Conservation (phyloP, 352 stramenopile species). For the Globisporangium parvum region DNA sequence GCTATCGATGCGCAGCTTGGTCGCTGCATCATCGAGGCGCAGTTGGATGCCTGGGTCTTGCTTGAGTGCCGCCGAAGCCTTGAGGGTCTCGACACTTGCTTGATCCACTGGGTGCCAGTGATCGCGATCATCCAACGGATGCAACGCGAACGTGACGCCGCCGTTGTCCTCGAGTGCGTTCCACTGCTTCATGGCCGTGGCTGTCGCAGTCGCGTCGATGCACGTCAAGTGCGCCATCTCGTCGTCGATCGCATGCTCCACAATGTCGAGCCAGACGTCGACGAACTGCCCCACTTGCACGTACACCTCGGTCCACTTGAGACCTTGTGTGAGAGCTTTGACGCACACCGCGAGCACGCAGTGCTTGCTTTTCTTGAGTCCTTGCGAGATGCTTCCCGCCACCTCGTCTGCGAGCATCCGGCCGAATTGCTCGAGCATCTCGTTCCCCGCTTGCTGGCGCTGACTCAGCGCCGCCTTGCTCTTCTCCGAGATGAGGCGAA, state of each 20-base stretch:
- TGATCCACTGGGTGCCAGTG: not conserved
- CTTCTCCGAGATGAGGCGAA: not conserved
- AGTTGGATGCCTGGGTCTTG: not conserved
- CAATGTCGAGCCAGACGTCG: not conserved
- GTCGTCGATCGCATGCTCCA: not conserved
- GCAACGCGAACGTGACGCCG: not conserved
- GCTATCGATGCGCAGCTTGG: not conserved
- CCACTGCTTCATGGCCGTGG: not conserved
- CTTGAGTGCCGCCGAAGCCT: not conserved
- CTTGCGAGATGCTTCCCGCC: not conserved
- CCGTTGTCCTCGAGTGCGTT: not conserved
- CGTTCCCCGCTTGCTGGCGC: not conserved
- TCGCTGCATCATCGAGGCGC: not conserved
- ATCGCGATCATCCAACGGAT: not conserved
- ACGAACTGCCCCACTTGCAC: not conserved
- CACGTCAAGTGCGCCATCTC: not conserved
- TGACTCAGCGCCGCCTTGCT: not conserved
- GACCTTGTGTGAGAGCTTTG: not conserved
- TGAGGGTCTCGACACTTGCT: not conserved
- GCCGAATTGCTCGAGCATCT: not conserved
- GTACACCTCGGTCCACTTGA: slow-evolving; percentile 1
- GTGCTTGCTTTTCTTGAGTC: not conserved
- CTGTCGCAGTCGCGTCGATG: not conserved
- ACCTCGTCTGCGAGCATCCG: not conserved
- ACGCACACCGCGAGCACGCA: not conserved